Conservation (phyloP, 805 yeast species). For the Debaryomyces hansenii region DNA sequence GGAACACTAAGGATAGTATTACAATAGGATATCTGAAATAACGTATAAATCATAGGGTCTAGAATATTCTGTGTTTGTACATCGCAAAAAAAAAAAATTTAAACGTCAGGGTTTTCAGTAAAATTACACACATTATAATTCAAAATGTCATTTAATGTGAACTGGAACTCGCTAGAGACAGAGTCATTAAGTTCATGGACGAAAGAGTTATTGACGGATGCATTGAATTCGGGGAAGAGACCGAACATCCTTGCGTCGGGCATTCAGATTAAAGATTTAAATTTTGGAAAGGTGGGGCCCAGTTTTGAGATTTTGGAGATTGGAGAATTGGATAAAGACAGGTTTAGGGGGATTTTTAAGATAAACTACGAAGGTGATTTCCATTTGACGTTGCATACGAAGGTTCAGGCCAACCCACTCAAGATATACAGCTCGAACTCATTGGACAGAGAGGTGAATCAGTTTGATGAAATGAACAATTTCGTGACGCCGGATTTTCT, state of each 20-base stretch:
- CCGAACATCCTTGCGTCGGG: slow-evolving; percentile 71
- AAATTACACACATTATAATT: not conserved
- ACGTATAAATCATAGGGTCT: too few relatives aligned
- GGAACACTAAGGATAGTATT: too few relatives aligned
- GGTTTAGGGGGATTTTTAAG: slow-evolving; percentile 81
- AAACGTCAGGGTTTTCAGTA: too few relatives aligned
- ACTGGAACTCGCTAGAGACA: slow-evolving; percentile 74
- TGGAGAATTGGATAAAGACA: slow-evolving; percentile 74
- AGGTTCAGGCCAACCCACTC: slow-evolving; percentile 82
- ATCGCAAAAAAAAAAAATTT: too few relatives aligned
- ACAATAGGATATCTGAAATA: too few relatives aligned
- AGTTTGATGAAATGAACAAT: slow-evolving; percentile 19
- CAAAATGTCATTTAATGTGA: slow-evolving; percentile 72
- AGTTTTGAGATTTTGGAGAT: slow-evolving; percentile 75
- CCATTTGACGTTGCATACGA: slow-evolving; percentile 69
- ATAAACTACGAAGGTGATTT: slow-evolving; percentile 76
- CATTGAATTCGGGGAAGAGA: slow-evolving; percentile 69
- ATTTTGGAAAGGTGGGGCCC: slow-evolving; percentile 76
- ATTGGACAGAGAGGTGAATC: slow-evolving; percentile 31
- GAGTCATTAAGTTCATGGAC: slow-evolving; percentile 64
- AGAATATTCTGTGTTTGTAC: too few relatives aligned
- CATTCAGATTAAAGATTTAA: slow-evolving; percentile 64
- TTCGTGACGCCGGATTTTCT: slow-evolving; percentile 70
- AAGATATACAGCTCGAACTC: slow-evolving; percentile 58
- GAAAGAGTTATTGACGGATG: slow-evolving; percentile 63